These are phyloP conservation scores for Paraphaeosphaeria minitans DNA, from an alignment of 2,329 filamentous ascomycete species.

Conservation along the genomic window DNA sequence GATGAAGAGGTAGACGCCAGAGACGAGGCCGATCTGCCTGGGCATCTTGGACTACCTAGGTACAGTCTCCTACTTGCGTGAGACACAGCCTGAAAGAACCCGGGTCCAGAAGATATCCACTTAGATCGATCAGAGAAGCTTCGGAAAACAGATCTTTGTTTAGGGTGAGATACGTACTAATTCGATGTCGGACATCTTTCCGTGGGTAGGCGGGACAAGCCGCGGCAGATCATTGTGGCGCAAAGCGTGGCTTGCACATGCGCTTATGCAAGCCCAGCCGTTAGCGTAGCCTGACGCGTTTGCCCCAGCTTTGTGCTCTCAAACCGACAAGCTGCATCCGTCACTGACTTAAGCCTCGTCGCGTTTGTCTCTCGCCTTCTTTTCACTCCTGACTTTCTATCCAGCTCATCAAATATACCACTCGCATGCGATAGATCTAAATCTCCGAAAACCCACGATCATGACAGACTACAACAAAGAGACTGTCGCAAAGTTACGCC, in stretches of 20 bases:
- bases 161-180: not conserved
- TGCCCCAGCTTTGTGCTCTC: slow-evolving; percentile 8
- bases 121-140: too few species aligned
- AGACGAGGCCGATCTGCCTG: too few species aligned
- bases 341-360: not conserved
- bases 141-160: too few species aligned
- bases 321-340: slow-evolving; percentile 10
- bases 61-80: too few species aligned
- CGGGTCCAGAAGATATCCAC: too few species aligned
- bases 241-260: slow-evolving; percentile 3
- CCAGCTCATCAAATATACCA: not conserved
- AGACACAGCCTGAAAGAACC: too few species aligned
- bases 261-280: slow-evolving; percentile 6
- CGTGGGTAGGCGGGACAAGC: not conserved
- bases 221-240: slow-evolving; percentile 5
- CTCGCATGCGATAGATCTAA: not conserved
- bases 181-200: not conserved
- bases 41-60: too few species aligned
- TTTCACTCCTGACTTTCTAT: not conserved
- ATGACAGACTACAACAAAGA: slow-evolving; percentile 53
- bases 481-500: slow-evolving; percentile 54
- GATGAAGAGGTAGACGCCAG: too few species aligned
- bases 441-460: not conserved
- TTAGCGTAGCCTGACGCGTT: slow-evolving; percentile 6
- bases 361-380: not conserved